Evolutionary conservation across 2,329 filamentous ascomycete genomes (phyloP), one percentile per base, ranked within the genome.

Genomic region (Pseudocercospora musae): DNA sequence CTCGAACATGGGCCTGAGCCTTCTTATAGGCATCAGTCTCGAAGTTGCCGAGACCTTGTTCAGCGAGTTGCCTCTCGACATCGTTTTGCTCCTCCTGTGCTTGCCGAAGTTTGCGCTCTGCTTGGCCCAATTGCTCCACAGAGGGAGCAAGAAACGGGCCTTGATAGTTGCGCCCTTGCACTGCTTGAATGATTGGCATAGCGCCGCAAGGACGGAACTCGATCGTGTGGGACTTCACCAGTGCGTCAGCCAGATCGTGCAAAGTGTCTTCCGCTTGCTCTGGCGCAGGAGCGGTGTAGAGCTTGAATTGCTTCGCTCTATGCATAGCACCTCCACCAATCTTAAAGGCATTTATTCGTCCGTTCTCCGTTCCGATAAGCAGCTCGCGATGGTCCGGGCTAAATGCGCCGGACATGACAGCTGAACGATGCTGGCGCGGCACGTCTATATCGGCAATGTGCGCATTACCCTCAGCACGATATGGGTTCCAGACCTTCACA

Each of bases 401-500:
- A 60, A 87, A 86, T 0, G 80, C 76, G 1, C 84, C 85, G 11
- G 81, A 82, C 79, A 86, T 85, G 50, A 88, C 78, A 1, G 82
- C 85, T 3, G 83, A 81, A n/a, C 66, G 60, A 29, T 64, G 57
- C 11, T 62, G 62, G 4, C 79, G 69, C 9, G 84, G 74, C 0
- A 72, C 76, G 1, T 78, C 77, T 0, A 84, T 72, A 62, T 87
- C 80, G n/a, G 79, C 75, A 21, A 86, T 73, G 33, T 82, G 78
- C 0, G 78, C 79, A 71, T 87, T 80, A 49, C 83, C 78, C 0
- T 78, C 71, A 0, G 83, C 77, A 9, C 78, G 78, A 49, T 81
- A 79, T 2, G 86, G 81, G 69, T 88, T 80, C 86, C 86, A 88
- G 2, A 78, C 76, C 62, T 86, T 87, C 42, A 88, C 74, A 0